Conservation (phyloP, 768 basidiomycete species). For the Gloeopeniophorella convolvens region DNA sequence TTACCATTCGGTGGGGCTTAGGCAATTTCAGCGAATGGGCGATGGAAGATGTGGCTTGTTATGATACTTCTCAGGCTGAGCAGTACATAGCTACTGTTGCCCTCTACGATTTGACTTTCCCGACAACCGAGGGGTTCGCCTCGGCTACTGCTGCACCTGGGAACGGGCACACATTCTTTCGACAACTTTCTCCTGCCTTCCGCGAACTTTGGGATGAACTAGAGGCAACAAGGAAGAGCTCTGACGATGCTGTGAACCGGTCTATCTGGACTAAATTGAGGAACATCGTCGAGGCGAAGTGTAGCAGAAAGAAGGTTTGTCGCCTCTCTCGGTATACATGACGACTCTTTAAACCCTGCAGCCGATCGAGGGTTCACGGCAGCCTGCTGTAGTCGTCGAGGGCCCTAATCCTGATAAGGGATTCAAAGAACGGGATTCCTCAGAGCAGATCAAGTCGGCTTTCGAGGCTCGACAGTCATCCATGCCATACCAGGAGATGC, state of each 20-base stretch:
- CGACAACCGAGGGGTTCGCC: conserved; percentile 56
- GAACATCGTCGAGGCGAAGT: conserved; percentile 56
- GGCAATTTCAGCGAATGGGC: conserved; percentile 55
- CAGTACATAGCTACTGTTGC: conserved; percentile 87
- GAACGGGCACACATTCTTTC: conserved; percentile 58
- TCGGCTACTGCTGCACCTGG: conserved; percentile 39
- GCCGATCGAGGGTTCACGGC: background rate
- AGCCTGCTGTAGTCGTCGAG: background rate
- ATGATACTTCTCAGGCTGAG: conserved; percentile 72
- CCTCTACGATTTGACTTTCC: conserved; percentile 70
- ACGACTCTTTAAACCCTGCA: conserved; percentile 7
- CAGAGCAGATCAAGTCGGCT: conserved; percentile 49
- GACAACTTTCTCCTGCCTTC: conserved; percentile 73
- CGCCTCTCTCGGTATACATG: background rate
- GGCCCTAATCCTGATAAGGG: background rate
- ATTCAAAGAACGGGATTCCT: conserved; percentile 11
- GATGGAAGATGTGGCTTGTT: conserved; percentile 85
- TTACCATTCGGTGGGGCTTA: conserved; percentile 70
- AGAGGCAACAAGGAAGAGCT: conserved; percentile 52
- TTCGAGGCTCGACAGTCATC: conserved; percentile 59
- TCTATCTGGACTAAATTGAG: conserved; percentile 64
- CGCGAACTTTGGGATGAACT: conserved; percentile 92
- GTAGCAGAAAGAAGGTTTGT: conserved; percentile 41
- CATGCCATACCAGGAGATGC: conserved; percentile 78
- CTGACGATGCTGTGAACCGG: conserved; percentile 60